These are phyloP conservation scores for Capniomyces stellatus DNA, from an alignment of 371 early-diverging fungal genomes.

Conservation along the genomic window DNA sequence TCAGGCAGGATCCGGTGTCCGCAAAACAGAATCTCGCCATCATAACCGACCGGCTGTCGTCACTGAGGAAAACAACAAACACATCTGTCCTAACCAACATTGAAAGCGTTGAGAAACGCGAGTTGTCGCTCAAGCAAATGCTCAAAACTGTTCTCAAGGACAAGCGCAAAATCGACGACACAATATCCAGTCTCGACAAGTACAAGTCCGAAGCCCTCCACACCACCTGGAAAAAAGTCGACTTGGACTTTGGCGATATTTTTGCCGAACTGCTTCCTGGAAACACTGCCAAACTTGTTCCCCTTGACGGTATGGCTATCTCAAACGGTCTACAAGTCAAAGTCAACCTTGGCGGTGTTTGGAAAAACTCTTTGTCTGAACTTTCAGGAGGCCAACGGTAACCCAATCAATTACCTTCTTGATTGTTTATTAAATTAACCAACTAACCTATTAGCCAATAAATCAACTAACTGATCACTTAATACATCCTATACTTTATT, in stretches of 20 bases:
- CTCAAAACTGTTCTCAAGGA: slow-evolving; percentile 75
- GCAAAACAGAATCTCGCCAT: slow-evolving; percentile 46
- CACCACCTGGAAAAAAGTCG: slow-evolving; percentile 80
- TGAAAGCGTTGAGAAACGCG: slow-evolving; percentile 81
- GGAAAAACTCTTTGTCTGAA: slow-evolving; percentile 95
- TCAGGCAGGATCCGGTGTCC: slow-evolving; percentile 44
- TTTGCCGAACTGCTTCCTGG: slow-evolving; percentile 88
- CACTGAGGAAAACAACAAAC: slow-evolving; percentile 73
- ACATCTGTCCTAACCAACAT: slow-evolving; percentile 87
- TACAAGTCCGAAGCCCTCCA: slow-evolving; percentile 78
- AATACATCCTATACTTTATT: background rate
- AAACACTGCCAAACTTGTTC: slow-evolving; percentile 71
- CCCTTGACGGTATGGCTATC: slow-evolving; percentile 62
- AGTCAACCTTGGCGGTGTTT: slow-evolving; percentile 91
- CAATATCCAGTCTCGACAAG: slow-evolving; percentile 70
- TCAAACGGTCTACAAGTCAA: slow-evolving; percentile 82
- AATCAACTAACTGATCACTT: too few relatives aligned
- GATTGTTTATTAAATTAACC: too few relatives aligned
- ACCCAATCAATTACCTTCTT: background rate
- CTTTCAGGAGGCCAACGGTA: slow-evolving; percentile 97
- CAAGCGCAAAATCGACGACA: slow-evolving; percentile 86
- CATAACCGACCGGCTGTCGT: slow-evolving; percentile 49
- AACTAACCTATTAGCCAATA: too few relatives aligned
- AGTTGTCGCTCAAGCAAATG: slow-evolving; percentile 63
- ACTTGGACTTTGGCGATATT: slow-evolving; percentile 87